Percentiles rank a stretch among this genome's conserved stretches.
Conservation (phyloP, 1,284 basidiomycete species). For the Sporisorium graminicola region DNA sequence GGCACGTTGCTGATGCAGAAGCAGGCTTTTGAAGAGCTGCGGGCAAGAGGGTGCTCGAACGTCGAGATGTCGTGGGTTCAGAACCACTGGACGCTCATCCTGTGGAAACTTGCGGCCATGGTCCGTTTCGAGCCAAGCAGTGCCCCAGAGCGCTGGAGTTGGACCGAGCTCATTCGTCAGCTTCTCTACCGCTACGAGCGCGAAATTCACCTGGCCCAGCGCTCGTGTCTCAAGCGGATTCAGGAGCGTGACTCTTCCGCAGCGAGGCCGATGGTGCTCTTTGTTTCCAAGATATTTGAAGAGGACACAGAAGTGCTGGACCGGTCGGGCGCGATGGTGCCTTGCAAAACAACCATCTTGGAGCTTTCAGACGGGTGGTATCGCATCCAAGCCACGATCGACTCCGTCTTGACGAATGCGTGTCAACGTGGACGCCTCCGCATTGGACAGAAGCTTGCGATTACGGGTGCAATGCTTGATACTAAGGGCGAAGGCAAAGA, state of each 20-base stretch:
- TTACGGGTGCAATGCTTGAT: slow-evolving; percentile 78
- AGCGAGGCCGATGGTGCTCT: slow-evolving; percentile 82
- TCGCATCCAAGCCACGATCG: slow-evolving; percentile 80
- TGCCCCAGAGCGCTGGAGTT: slow-evolving; percentile 45
- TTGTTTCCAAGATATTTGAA: slow-evolving; percentile 78
- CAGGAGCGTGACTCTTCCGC: slow-evolving; percentile 81
- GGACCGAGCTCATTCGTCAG: slow-evolving; percentile 77
- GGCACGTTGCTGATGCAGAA: slow-evolving; percentile 35
- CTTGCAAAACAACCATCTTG: slow-evolving; percentile 70
- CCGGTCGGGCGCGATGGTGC: slow-evolving; percentile 7
- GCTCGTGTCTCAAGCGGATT: slow-evolving; percentile 83
- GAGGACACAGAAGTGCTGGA: slow-evolving; percentile 37
- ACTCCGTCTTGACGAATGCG: slow-evolving; percentile 80
- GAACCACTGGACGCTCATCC: slow-evolving; percentile 88
- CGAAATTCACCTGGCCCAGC: slow-evolving; percentile 82
- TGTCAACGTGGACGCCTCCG: slow-evolving; percentile 77
- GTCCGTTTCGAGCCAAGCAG: slow-evolving; percentile 75
- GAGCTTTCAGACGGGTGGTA: slow-evolving; percentile 99
- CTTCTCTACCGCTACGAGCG: slow-evolving; percentile 91
- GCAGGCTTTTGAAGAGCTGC: slow-evolving; percentile 47
- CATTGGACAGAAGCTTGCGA: slow-evolving; percentile 84
- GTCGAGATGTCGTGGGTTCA: slow-evolving; percentile 84
- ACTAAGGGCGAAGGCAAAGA: slow-evolving; percentile 78
- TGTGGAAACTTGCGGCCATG: slow-evolving; percentile 94
- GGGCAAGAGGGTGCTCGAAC: slow-evolving; percentile 67